These are phyloP conservation scores for Aspergillus unguis DNA, from an alignment of 2,329 filamentous ascomycete species.

Conservation along the genomic window DNA sequence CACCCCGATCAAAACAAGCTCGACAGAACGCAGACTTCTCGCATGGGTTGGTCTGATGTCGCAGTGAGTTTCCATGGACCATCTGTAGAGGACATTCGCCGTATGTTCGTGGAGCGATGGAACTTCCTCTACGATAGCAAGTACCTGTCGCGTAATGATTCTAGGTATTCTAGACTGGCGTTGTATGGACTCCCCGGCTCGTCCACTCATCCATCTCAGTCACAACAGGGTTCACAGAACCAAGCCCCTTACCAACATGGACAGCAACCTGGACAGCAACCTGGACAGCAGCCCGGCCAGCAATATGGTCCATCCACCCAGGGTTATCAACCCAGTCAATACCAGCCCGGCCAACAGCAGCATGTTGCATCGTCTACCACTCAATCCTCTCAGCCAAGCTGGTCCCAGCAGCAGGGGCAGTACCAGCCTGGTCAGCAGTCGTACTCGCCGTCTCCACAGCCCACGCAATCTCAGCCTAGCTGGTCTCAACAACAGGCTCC, in stretches of 20 bases:
- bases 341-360: neutral
- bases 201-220: conserved; percentile 14
- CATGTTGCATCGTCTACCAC: neutral
- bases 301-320: no score
- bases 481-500: neutral
- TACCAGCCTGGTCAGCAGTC: neutral
- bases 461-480: neutral
- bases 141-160: conserved; percentile 60
- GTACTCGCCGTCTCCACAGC: neutral
- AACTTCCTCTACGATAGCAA: conserved; percentile 87
- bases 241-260: neutral
- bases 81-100: conserved; percentile 69
- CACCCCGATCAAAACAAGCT: conserved; percentile 86
- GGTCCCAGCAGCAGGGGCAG: conserved; percentile 1
- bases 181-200: conserved; percentile 34
- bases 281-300: neutral
- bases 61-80: conserved; percentile 72
- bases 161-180: conserved; percentile 45
- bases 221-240: conserved; percentile 11
- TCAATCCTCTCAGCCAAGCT: neutral
- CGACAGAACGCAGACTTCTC: conserved; percentile 70
- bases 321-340: neutral
- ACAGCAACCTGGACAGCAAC: neutral
- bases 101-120: conserved; percentile 83
- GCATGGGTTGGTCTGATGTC: conserved; percentile 93